Evolutionary conservation across 176 grass and related monocot genomes (phyloP).

Genomic region (Aegilops bicornis): DNA sequence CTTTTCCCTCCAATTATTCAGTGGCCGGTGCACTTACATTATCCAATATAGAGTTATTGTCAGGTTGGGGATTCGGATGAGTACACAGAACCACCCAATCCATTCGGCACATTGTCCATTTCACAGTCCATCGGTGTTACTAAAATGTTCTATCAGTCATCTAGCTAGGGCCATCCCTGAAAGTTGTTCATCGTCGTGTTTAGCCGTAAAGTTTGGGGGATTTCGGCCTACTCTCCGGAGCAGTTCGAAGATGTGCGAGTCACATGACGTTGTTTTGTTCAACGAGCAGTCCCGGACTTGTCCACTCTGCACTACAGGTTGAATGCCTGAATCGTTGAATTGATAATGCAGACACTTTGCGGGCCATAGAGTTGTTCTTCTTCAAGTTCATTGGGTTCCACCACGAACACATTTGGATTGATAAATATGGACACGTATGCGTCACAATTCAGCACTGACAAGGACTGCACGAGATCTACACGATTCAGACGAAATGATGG

Average conservation of each 20-base stretch:
- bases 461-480: neutral
- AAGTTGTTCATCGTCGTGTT: slow-evolving; percentile 22
- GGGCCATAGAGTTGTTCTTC: neutral
- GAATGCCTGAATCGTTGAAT: neutral
- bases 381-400: neutral
- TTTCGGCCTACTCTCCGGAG: neutral
- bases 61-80: neutral
- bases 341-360: neutral
- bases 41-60: neutral
- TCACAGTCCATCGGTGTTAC: neutral
- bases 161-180: neutral
- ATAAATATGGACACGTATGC: neutral
- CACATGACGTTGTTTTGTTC: neutral
- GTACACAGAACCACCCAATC: neutral
- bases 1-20: neutral
- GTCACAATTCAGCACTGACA: neutral
- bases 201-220: neutral
- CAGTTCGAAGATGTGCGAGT: slow-evolving; percentile 19
- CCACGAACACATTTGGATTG: neutral
- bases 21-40: neutral
- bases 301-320: neutral
- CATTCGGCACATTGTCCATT: slow-evolving; percentile 21
- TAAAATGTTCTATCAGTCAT: neutral
- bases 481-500: neutral
- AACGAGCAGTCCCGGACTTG: neutral